Percentiles rank a stretch among this genome's conserved stretches.
These are phyloP conservation scores for Phytopythium vexans DNA, from an alignment of 352 stramenopile genomes.

Conservation along the genomic window DNA sequence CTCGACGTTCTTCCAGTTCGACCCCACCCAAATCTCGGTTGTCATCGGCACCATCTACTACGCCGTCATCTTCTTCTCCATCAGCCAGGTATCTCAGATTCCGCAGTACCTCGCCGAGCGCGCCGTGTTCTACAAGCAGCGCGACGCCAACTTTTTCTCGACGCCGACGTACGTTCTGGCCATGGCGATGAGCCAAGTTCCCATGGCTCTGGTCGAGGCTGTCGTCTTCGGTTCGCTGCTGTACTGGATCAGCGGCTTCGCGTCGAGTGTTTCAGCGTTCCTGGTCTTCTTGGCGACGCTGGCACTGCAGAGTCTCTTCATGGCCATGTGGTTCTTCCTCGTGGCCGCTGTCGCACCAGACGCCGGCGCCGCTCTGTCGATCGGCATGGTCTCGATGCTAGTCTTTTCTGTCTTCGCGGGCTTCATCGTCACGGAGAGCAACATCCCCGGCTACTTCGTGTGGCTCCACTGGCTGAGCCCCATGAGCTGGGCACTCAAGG, in stretches of 20 bases:
- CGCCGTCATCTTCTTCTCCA: slow-evolving; percentile 53
- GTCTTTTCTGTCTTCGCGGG: slow-evolving; percentile 19
- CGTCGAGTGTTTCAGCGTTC: slow-evolving; percentile 8
- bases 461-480: slow-evolving; percentile 21
- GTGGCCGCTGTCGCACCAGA: slow-evolving; percentile 20
- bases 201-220: slow-evolving; percentile 35
- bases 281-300: slow-evolving; percentile 15
- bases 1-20: slow-evolving; percentile 24
- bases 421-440: slow-evolving; percentile 13
- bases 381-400: slow-evolving; percentile 27
- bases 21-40: slow-evolving; percentile 12
- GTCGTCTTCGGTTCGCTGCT: slow-evolving; percentile 48
- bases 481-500: slow-evolving; percentile 10
- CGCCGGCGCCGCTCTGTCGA: slow-evolving; percentile 22
- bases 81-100: slow-evolving; percentile 54
- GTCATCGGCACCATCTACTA: slow-evolving; percentile 67
- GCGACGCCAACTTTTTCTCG: slow-evolving; percentile 6
- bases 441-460: slow-evolving; percentile 14
- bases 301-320: slow-evolving; percentile 10
- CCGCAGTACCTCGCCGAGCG: slow-evolving; percentile 51
- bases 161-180: slow-evolving; percentile 52
- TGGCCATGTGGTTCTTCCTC: slow-evolving; percentile 19
- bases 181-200: slow-evolving; percentile 9
- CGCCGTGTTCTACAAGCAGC: slow-evolving; percentile 68
- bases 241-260: slow-evolving; percentile 32